Conservation (phyloP, 2,329 filamentous ascomycete species). For the Ciborinia camelliae region DNA sequence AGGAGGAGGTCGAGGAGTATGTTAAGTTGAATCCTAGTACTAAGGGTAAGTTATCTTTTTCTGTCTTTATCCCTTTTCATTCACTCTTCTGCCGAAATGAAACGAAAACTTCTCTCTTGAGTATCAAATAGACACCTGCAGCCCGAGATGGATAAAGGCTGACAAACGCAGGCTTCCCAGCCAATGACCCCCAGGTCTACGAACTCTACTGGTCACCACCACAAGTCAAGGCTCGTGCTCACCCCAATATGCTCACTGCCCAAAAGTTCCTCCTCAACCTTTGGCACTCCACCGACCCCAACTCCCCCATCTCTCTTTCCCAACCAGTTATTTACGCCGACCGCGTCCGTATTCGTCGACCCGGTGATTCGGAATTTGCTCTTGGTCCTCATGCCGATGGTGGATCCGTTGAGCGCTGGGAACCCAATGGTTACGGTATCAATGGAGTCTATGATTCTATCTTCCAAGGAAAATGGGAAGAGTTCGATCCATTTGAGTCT, state of each 20-base stretch:
- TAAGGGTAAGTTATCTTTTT: conserved; percentile 40
- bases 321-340: conserved; percentile 68
- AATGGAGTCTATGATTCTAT: conserved; percentile 70
- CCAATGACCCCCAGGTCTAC: conserved; percentile 65
- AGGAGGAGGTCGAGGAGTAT: conserved; percentile 62
- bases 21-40: conserved; percentile 60
- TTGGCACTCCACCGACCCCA: conserved; percentile 51
- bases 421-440: conserved; percentile 62
- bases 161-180: conserved; percentile 52
- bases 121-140: neutral
- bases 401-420: conserved; percentile 73
- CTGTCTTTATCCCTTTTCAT: neutral
- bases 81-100: too few species aligned
- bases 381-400: conserved; percentile 72
- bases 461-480: conserved; percentile 73
- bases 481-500: conserved; percentile 79
- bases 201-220: conserved; percentile 73
- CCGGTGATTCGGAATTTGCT: conserved; percentile 67
- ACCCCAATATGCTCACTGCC: conserved; percentile 59
- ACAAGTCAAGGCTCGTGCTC: conserved; percentile 64
- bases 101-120: too few species aligned
- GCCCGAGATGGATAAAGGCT: neutral
- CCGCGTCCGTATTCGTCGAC: conserved; percentile 60
- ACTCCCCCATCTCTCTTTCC: conserved; percentile 45
- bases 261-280: conserved; percentile 59